phyloP scores from a whole-genome alignment of 176 grass and related monocot species.

The Oryza glaberrima region DNA sequence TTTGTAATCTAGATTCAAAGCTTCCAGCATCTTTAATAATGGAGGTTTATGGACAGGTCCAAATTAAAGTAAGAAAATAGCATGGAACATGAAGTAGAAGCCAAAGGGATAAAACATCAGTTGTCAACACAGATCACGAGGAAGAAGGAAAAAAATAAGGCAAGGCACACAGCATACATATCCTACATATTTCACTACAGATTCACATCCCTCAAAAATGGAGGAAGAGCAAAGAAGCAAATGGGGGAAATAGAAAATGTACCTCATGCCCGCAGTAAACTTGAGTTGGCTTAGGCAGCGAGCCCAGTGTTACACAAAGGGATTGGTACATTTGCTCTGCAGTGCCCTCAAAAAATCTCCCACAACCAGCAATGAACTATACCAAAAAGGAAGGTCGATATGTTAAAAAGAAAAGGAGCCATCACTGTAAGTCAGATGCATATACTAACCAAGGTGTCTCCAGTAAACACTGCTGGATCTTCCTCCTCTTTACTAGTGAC shows the following conservation, averaged over 20 bases:
- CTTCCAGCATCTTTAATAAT: conserved; percentile 4
- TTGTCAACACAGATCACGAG: not conserved
- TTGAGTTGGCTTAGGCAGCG: conserved; percentile 83
- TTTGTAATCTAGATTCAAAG: not conserved
- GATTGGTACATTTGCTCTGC: conserved; percentile 98
- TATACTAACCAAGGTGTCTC: conserved; percentile 89
- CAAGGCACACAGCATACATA: not conserved
- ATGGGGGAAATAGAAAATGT: conserved; percentile 2
- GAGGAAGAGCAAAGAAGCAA: conserved; percentile 9
- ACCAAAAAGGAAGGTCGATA: not conserved
- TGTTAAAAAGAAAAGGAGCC: conserved; percentile 17
- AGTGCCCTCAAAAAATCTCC: conserved; percentile 94
- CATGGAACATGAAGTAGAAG: not conserved
- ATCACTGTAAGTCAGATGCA: conserved; percentile 20
- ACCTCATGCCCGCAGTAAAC: conserved; percentile 99
- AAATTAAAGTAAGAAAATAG: conserved; percentile 9
- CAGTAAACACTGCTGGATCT: conserved; percentile 89
- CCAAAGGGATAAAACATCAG: not conserved
- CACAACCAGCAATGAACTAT: conserved; percentile 95
- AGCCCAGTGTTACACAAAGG: conserved; percentile 80
- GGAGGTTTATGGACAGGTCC: not conserved
- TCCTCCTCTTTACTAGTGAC: conserved; percentile 63
- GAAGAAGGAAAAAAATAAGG: not conserved
- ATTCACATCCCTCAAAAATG: conserved; percentile 17
- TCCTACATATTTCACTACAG: not conserved